Percentiles rank a stretch among this genome's conserved stretches.
These are phyloP conservation scores for Emergomyces pasteurianus DNA, from an alignment of 2,329 filamentous ascomycete genomes.

Conservation along the genomic window DNA sequence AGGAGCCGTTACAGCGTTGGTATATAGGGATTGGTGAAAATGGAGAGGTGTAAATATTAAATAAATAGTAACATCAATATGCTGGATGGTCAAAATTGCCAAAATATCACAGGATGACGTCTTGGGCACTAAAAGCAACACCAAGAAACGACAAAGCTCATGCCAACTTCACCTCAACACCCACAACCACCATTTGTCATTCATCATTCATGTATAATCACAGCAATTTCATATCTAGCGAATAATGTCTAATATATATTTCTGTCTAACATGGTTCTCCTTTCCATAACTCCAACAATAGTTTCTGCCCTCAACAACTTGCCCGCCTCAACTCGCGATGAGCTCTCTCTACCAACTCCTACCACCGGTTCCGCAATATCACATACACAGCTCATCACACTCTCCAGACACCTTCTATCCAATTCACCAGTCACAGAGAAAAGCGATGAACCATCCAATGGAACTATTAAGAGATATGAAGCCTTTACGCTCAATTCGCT, in stretches of 20 bases:
- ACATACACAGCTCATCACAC: constrained; percentile 29
- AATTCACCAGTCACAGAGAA: neutral
- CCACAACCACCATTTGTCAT: neutral
- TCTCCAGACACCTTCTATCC: constrained; percentile 21
- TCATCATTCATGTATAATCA: neutral
- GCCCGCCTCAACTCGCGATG: constrained; percentile 18
- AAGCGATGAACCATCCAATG: neutral
- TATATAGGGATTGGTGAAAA: neutral
- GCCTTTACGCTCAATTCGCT: constrained; percentile 31
- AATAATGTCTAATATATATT: neutral
- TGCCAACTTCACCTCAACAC: neutral
- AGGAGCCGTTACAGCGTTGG: neutral
- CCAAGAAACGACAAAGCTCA: neutral
- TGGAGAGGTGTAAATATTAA: neutral
- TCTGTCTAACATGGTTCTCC: constrained; percentile 28
- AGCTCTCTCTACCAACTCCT: constrained; percentile 25
- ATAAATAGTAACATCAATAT: too few species aligned
- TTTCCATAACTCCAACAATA: constrained; percentile 29
- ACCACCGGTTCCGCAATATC: constrained; percentile 26
- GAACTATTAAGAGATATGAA: neutral
- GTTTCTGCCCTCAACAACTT: constrained; percentile 27
- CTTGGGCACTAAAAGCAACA: neutral
- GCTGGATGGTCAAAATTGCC: neutral
- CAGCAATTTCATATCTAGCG: neutral
- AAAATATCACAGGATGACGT: neutral